Evolutionary conservation across 805 yeast species (phyloP).

Genomic region (Ogataea zsoltii): DNA sequence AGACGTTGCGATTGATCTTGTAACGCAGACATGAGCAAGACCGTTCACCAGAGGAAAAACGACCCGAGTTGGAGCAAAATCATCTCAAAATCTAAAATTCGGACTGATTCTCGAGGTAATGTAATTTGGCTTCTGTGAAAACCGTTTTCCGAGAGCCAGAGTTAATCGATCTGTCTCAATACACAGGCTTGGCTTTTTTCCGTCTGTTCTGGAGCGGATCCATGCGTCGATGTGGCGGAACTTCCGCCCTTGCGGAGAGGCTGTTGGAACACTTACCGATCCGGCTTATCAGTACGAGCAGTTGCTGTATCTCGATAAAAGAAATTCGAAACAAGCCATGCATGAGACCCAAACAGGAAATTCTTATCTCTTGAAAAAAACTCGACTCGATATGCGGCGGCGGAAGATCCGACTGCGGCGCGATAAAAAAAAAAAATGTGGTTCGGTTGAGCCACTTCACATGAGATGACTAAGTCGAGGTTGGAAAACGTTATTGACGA

Average conservation of each 20-base stretch:
- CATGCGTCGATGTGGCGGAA: too few species aligned
- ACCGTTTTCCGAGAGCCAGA: too few species aligned
- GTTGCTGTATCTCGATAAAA: not conserved
- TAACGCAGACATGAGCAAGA: constrained; percentile 9
- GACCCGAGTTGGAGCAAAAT: too few species aligned
- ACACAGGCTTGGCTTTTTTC: too few species aligned
- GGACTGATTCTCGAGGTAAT: too few species aligned
- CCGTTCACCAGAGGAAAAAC: not conserved
- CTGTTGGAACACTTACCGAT: not conserved
- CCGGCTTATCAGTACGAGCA: not conserved
- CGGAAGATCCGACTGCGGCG: constrained; percentile 3
- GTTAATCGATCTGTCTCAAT: not conserved
- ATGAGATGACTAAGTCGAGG: not conserved
- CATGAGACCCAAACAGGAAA: not conserved
- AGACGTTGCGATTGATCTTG: constrained; percentile 23
- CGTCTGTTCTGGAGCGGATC: too few species aligned
- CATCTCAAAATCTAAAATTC: too few species aligned
- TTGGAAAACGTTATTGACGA: not conserved
- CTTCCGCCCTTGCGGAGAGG: not conserved
- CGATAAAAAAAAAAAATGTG: not conserved
- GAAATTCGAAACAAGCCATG: not conserved
- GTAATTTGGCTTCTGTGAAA: too few species aligned
- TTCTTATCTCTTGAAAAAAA: not conserved
- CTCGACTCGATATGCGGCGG: not conserved
- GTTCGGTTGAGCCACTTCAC: constrained; percentile 1